A percentile compares a stretch with the other conserved stretches of the same genome.
Conservation (phyloP, 106 monocot genomes). For the Ottelia alismoides region DNA sequence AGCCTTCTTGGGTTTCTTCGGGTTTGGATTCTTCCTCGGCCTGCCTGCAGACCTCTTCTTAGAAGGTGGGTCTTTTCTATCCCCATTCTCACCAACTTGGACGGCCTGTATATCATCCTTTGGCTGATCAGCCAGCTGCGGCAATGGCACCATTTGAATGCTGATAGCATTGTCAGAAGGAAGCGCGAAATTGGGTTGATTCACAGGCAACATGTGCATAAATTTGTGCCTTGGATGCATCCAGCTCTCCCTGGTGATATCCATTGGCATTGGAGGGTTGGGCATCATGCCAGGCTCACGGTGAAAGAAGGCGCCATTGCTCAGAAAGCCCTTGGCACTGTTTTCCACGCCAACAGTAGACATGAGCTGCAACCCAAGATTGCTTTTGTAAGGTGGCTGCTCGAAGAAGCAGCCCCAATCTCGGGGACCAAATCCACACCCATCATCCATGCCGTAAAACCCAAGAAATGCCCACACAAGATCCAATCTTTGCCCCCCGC, state of each 20-base stretch:
- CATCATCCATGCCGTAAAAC: conserved; percentile 62
- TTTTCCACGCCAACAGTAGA: conserved; percentile 21
- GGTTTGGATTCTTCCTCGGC: conserved; percentile 32
- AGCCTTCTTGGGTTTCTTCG: conserved; percentile 46
- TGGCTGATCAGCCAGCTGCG: conserved; percentile 14
- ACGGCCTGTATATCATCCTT: conserved; percentile 8
- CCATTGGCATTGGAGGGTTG: conserved; percentile 19
- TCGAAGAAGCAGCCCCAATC: conserved; percentile 48
- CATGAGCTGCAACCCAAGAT: conserved; percentile 62
- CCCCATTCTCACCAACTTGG: neutral
- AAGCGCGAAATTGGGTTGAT: conserved; percentile 4
- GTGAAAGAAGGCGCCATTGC: conserved; percentile 17
- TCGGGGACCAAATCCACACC: conserved; percentile 35
- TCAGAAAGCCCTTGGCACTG: conserved; percentile 31
- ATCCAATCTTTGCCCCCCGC: too few species aligned
- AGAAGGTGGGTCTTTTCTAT: conserved; percentile 4
- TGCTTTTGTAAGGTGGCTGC: conserved; percentile 24
- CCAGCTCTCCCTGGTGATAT: conserved; percentile 27
- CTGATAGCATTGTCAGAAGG: neutral
- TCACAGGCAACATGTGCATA: conserved; percentile 17
- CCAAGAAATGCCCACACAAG: too few species aligned
- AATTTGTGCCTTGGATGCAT: conserved; percentile 29
- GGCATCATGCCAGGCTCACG: conserved; percentile 10
- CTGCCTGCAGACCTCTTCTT: conserved; percentile 34
- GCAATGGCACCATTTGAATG: conserved; percentile 28